phyloP scores from a whole-genome alignment of 352 stramenopile genomes.

The Globisporangium echinulatum region DNA sequence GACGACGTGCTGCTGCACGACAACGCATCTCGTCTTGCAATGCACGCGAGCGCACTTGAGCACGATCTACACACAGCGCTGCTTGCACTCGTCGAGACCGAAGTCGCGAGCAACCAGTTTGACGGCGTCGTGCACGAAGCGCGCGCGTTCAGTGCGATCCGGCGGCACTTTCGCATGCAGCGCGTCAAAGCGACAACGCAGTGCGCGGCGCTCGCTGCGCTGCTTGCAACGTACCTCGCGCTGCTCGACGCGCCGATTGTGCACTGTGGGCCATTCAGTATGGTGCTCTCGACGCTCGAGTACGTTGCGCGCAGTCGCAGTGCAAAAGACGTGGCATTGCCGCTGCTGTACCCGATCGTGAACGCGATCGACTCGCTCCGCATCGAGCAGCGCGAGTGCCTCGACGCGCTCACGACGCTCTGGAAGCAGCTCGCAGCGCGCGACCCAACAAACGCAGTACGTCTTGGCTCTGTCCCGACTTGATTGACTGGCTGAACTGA shows the following conservation, averaged over 20 bases:
- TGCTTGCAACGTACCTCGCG: conserved; percentile 41
- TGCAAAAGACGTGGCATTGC: conserved; percentile 18
- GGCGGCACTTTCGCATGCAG: conserved; percentile 46
- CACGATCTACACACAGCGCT: conserved; percentile 36
- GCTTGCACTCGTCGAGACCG: conserved; percentile 30
- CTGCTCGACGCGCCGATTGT: conserved; percentile 44
- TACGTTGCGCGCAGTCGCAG: conserved; percentile 35
- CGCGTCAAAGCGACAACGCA: conserved; percentile 23
- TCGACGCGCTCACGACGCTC: conserved; percentile 56
- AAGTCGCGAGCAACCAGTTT: conserved; percentile 56
- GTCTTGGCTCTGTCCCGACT: neutral
- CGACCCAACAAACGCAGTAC: conserved; percentile 36
- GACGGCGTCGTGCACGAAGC: conserved; percentile 55
- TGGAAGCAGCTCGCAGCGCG: conserved; percentile 34
- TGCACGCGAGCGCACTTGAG: conserved; percentile 12
- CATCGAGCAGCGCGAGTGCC: conserved; percentile 66
- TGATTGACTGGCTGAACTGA: too few species aligned
- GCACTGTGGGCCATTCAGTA: conserved; percentile 34
- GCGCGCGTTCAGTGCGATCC: conserved; percentile 37
- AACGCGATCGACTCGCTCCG: conserved; percentile 63
- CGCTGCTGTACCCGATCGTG: conserved; percentile 60
- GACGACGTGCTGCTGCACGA: conserved; percentile 30
- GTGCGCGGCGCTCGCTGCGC: conserved; percentile 28
- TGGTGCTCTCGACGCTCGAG: conserved; percentile 56
- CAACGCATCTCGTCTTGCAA: conserved; percentile 5